Evolutionary conservation across 495 filamentous ascomycete species (phyloP).

Genomic region (Extremus antarcticus): DNA sequence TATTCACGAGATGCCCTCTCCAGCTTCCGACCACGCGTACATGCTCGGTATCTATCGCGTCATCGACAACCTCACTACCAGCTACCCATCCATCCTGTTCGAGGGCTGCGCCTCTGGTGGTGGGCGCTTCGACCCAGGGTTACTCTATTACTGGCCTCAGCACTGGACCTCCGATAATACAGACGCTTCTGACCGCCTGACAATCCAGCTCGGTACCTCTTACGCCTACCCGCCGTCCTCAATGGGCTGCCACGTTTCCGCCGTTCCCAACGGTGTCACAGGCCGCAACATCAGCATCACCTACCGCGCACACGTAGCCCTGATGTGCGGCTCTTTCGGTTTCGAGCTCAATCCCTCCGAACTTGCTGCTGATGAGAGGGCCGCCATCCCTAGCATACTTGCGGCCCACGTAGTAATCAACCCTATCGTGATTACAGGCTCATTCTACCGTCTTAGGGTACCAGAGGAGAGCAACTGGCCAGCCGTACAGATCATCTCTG

Average conservation of each 20-base stretch:
- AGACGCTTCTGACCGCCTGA: constrained; percentile 40
- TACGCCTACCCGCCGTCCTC: constrained; percentile 43
- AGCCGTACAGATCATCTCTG: constrained; percentile 40
- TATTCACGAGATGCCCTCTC: constrained; percentile 41
- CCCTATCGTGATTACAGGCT: constrained; percentile 39
- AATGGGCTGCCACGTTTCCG: constrained; percentile 47
- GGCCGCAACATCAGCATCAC: constrained; percentile 37
- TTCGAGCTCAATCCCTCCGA: constrained; percentile 41
- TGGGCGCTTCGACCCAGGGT: constrained; percentile 43
- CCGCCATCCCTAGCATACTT: constrained; percentile 37
- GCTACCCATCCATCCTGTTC: constrained; percentile 45
- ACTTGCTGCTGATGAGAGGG: constrained; percentile 34
- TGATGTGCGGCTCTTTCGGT: constrained; percentile 49
- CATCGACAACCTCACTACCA: constrained; percentile 40
- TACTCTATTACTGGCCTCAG: constrained; percentile 48
- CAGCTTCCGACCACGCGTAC: constrained; percentile 39
- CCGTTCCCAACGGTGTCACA: constrained; percentile 42
- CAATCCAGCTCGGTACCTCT: constrained; percentile 46
- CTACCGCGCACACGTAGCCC: constrained; percentile 46
- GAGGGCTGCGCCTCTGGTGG: constrained; percentile 48
- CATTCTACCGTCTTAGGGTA: constrained; percentile 41
- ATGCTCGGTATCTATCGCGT: constrained; percentile 46
- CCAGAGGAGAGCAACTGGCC: constrained; percentile 47
- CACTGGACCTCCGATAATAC: constrained; percentile 49
- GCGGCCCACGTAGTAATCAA: constrained; percentile 39